Evolutionary conservation across 2,329 filamentous ascomycete genomes (phyloP).

Genomic region (Botrytis porri): DNA sequence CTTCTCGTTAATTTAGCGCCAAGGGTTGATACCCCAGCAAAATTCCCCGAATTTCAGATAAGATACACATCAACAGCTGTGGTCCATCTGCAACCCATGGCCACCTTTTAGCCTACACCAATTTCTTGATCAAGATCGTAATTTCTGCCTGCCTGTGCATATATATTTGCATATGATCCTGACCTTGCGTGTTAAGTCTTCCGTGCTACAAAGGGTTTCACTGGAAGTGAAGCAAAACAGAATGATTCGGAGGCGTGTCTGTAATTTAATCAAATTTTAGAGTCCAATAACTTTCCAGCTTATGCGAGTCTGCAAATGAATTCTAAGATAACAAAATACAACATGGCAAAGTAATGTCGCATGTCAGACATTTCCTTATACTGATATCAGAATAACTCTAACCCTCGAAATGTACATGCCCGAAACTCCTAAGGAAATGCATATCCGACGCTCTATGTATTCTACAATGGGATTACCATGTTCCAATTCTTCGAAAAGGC

Average conservation of each 20-base stretch:
- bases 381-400: background rate
- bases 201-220: background rate
- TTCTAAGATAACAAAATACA: background rate
- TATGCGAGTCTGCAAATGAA: background rate
- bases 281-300: background rate
- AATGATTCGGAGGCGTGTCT: background rate
- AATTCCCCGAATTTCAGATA: background rate
- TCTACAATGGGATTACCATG: slow-evolving; percentile 25
- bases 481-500: slow-evolving; percentile 39
- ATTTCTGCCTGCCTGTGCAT: background rate
- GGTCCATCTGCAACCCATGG: background rate
- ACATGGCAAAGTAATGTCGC: background rate
- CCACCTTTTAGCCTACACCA: background rate
- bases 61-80: background rate
- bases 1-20: background rate
- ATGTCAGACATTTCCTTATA: background rate
- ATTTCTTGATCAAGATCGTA: background rate
- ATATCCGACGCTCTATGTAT: slow-evolving; percentile 22
- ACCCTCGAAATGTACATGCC: background rate
- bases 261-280: background rate
- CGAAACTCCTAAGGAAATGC: slow-evolving; percentile 42
- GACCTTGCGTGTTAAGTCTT: background rate
- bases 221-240: background rate
- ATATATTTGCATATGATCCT: background rate
- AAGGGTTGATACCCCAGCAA: background rate